phyloP scores from a whole-genome alignment of 78 protist genomes.

The Emiliania huxleyi region DNA sequence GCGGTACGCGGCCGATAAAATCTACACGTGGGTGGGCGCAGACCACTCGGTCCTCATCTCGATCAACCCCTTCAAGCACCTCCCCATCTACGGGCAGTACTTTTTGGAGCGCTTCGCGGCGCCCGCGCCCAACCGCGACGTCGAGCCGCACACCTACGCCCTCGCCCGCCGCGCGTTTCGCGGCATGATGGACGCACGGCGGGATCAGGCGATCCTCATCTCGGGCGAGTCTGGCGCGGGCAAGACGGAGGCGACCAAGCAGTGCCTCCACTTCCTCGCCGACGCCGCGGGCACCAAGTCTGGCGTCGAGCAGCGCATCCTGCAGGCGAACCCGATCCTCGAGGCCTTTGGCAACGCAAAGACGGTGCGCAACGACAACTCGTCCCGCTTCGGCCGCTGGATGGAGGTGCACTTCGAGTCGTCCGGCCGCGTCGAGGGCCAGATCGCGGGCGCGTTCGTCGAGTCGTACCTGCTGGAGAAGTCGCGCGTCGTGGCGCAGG shows the following conservation, averaged over 20 bases:
- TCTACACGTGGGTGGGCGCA: too few species aligned
- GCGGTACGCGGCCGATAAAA: too few species aligned
- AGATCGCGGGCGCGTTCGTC: not conserved
- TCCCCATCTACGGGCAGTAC: not conserved
- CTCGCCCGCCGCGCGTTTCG: slow-evolving; percentile 66
- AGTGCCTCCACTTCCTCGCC: not conserved
- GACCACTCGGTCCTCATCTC: too few species aligned
- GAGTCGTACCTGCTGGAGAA: too few species aligned
- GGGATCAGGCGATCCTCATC: slow-evolving; percentile 62
- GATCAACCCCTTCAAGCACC: not conserved
- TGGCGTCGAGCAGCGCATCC: not conserved
- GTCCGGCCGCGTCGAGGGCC: not conserved
- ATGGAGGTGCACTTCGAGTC: slow-evolving; percentile 29
- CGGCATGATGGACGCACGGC: not conserved
- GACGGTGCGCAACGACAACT: too few species aligned
- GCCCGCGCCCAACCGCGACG: not conserved
- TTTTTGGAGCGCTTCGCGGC: not conserved
- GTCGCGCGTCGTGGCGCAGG: too few species aligned
- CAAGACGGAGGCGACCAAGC: slow-evolving; percentile 70
- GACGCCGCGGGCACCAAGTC: not conserved
- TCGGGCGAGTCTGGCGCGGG: slow-evolving; percentile 88
- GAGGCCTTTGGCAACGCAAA: too few species aligned
- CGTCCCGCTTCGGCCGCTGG: too few species aligned
- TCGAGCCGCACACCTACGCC: slow-evolving; percentile 74
- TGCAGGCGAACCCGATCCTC: too few species aligned